Evolutionary conservation across 148 eudicot species (phyloP), one percentile per base, ranked within the genome.

Genomic region (Salicornia ramosissima): DNA sequence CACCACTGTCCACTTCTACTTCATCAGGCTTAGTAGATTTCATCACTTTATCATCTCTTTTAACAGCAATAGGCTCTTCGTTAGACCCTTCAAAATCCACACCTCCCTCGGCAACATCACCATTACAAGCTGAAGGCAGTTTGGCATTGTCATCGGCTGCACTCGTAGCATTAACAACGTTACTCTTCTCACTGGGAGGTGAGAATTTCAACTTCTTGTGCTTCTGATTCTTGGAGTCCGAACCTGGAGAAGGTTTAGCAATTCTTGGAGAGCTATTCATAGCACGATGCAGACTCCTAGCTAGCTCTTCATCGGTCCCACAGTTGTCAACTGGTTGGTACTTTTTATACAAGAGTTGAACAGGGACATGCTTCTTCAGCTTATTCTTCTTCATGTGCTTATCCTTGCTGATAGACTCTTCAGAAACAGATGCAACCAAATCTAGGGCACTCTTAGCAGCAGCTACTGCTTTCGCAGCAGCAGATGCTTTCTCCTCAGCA

Each of bases 231-330:
- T 84, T 86, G 53, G 77, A 69, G 47, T 79, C 87, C 43, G 89
- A 80, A 54, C 75, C 69, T 22, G 82, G 39, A 42, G 85, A 68
- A 66, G 77, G 77, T 71, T 80, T 90, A 19, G 83, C 64, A 77
- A 87, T 85, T 78, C 92, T 88, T 0, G 95, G 92, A 67, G 96
- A 90, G 74, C 92, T 90, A 52, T 93, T 93, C 5, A 86, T 88
- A 33, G 81, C 86, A 71, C 78, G 84, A 75, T 88, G 92, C 78
- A 93, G 74, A 39, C 76, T 84, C 57, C 86, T 91, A 40, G 95
- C 98, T 59, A 93, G 31, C 77, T 90, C 96, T 77, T 88, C 96
- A 83, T 93, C 95, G 5, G 71, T 77, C 29, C 80, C 81, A 58
- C 83, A 81, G 68, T 62, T 88, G 72, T 80, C 78, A 65, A 64